Base-by-base conservation (phyloP, 768 basidiomycete genomes). In the Lactarius tabidus region DNA sequence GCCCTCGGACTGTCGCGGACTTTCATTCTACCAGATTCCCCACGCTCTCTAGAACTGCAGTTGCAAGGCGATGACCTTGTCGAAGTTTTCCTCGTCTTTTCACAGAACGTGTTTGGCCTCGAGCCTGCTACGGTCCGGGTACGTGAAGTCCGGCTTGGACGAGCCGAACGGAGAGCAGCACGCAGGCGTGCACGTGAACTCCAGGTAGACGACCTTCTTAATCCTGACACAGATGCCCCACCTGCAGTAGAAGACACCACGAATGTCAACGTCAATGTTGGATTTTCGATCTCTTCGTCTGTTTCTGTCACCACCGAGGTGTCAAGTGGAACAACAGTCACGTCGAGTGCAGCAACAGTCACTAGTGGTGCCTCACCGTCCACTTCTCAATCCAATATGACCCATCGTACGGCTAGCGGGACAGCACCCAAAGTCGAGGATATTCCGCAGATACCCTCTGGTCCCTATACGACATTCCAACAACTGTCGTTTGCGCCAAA, bases 81-180 rank as follows among this genome's bases (percentile, higher is more conserved):
- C 5, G 93, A 95, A 74, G 88, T 95, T 9, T 95, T 94, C 74
- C 81, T 95, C 33, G 90, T 95, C 4, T 95, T 95, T 73, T 84
- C 88, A 2, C 92, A 95, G 73, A 95, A 93, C 68, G 90, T 95
- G 33, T 95, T 95, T 72, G 93, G 94, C 14, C 77, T 95, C 41
- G 93, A 95, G 73, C 93, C 93, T 12, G 93, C 93, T 2, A 96
- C 94, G 0, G 93, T 96, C 23, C 84, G 93, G 31, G 93, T 96
- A n/a, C 86, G 93, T 6, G 94, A 96, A 75, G 93, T 96, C 28
- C 83, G 94, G 38, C 93, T 95, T 52, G 93, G 91, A 8, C 85
- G 93, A 5, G 90, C 91, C 2, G 94, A 95, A 74, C 83, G 93
- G 36, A 78, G 94, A 65, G 92, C 93, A 14, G 91, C 93, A 26